Evolutionary conservation across 2,329 filamentous ascomycete genomes (phyloP).

Genomic region (Botryotinia globosa): DNA sequence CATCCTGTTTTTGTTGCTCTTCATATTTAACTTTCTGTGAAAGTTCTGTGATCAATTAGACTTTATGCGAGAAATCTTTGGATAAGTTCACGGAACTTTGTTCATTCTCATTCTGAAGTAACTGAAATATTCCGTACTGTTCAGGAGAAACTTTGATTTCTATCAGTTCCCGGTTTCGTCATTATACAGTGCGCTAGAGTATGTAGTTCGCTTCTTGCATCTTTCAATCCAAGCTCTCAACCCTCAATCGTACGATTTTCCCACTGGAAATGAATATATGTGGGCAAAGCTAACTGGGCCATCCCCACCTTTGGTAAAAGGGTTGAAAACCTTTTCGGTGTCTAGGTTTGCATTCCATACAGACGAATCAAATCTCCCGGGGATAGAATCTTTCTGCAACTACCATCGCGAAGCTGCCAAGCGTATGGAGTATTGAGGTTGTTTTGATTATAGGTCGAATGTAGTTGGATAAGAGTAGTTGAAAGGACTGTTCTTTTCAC

Average conservation of each 20-base stretch:
- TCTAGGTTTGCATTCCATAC: not conserved
- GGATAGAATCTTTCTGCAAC: not conserved
- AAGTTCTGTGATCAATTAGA: not conserved
- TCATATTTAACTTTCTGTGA: not conserved
- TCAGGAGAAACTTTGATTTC: not conserved
- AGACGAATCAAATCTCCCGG: not conserved
- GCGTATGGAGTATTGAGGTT: not conserved
- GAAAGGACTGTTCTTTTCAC: not conserved
- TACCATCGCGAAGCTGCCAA: not conserved
- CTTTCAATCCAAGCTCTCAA: not conserved
- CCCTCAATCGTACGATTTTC: not conserved
- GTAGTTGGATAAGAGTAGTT: not conserved
- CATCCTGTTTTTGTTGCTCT: not conserved
- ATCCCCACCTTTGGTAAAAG: not conserved
- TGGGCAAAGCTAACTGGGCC: not conserved
- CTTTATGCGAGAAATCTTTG: not conserved
- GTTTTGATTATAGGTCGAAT: not conserved
- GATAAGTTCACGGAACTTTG: not conserved
- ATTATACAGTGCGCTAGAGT: too few species aligned
- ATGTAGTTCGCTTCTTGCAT: not conserved
- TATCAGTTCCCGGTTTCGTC: not conserved
- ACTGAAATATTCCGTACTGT: not conserved
- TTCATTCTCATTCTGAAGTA: not conserved
- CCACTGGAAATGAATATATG: not conserved
- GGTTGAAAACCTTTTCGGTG: not conserved